These are phyloP conservation scores for Pistacia vera DNA, from an alignment of 345 rosid species.

Conservation along the genomic window DNA sequence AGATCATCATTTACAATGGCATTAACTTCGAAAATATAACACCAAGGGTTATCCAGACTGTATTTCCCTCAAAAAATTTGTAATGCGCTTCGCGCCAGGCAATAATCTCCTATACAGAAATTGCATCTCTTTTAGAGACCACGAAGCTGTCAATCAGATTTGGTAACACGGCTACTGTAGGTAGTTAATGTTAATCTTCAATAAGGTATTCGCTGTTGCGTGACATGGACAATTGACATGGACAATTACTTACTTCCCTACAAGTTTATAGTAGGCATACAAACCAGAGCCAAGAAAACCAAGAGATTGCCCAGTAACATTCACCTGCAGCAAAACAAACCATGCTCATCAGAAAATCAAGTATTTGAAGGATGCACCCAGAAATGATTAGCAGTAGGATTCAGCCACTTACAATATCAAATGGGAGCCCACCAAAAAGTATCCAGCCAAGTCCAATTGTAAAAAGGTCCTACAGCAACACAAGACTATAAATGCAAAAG, in stretches of 20 bases:
- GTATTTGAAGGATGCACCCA: too few relatives aligned
- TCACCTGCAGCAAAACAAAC: constrained; percentile 59
- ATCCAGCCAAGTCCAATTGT: constrained; percentile 93
- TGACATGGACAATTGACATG: constrained; percentile 17
- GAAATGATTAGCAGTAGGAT: background rate
- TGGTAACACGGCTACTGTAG: background rate
- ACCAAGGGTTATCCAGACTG: background rate
- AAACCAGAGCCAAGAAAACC: constrained; percentile 92
- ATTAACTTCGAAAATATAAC: background rate
- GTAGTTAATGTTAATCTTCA: constrained; percentile 6
- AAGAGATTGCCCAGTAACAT: constrained; percentile 79
- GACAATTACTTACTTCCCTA: constrained; percentile 61
- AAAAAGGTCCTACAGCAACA: constrained; percentile 73
- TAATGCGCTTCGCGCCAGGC: background rate
- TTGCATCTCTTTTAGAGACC: background rate
- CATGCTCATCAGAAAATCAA: background rate
- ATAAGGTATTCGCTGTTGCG: background rate
- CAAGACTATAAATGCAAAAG: constrained; percentile 14
- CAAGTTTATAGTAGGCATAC: constrained; percentile 86
- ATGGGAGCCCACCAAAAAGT: constrained; percentile 95
- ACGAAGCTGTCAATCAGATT: background rate
- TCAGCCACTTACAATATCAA: constrained; percentile 65
- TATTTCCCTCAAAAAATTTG: background rate
- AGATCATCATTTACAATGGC: constrained; percentile 6
- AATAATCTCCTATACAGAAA: constrained; percentile 7